A percentile compares a stretch with the other conserved stretches of the same genome.
Evolutionary conservation across 371 early-diverging fungal genomes (phyloP).

Genomic region (Mucor velutinosus): DNA sequence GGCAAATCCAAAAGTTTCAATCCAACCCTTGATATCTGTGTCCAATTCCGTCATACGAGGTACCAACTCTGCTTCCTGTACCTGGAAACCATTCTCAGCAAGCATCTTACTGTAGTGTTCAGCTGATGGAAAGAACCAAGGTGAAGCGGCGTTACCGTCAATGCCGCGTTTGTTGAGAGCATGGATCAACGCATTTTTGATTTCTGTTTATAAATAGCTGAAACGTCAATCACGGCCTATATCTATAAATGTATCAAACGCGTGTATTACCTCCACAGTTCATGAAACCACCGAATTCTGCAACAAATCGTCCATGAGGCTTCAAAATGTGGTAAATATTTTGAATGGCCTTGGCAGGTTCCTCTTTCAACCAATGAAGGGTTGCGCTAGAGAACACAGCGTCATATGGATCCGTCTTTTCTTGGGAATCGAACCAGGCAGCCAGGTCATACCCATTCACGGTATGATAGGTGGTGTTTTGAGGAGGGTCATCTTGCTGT

Average conservation of each 20-base stretch:
- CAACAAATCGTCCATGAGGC: conserved; percentile 63
- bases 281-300: conserved; percentile 64
- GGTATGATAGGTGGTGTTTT: conserved; percentile 38
- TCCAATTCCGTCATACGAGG: conserved; percentile 61
- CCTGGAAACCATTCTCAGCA: conserved; percentile 59
- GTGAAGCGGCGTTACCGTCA: conserved; percentile 55
- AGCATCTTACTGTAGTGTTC: conserved; percentile 55
- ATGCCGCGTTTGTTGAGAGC: conserved; percentile 60
- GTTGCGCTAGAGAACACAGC: conserved; percentile 70
- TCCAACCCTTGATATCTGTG: conserved; percentile 66
- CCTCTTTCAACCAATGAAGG: conserved; percentile 73
- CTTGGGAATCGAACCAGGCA: conserved; percentile 40
- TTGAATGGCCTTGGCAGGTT: conserved; percentile 60
- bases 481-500: conserved; percentile 20
- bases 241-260: neutral
- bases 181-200: conserved; percentile 59
- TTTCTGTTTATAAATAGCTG: conserved; percentile 17
- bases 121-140: conserved; percentile 72
- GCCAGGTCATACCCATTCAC: conserved; percentile 58
- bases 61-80: conserved; percentile 44
- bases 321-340: conserved; percentile 60
- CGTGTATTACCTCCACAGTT: conserved; percentile 42
- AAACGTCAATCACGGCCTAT: neutral
- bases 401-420: conserved; percentile 46
- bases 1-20: conserved; percentile 67